Percentiles rank a stretch among this genome's conserved stretches.
phyloP scores from a whole-genome alignment of 208 protist species.

The Wallacemonas sp. region DNA sequence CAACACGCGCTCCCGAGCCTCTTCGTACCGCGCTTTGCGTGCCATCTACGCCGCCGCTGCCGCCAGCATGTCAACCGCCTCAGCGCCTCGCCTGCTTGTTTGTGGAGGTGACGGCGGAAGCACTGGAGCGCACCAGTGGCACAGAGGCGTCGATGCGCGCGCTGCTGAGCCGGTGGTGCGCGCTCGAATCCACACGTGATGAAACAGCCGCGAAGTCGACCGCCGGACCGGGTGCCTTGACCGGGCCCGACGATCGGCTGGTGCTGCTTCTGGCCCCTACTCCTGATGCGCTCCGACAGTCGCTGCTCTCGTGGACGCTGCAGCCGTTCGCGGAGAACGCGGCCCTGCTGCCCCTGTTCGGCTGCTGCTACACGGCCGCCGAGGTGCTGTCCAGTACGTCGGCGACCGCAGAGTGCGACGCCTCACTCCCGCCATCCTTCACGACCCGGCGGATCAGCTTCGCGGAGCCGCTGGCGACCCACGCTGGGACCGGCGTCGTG shows the following conservation, averaged over 20 bases:
- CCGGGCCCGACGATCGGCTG: slow-evolving; percentile 10
- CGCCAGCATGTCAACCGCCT: background rate
- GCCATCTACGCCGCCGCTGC: background rate
- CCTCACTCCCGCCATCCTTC: too few species aligned
- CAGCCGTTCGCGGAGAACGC: slow-evolving; percentile 63
- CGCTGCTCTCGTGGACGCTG: slow-evolving; percentile 59
- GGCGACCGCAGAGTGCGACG: too few species aligned
- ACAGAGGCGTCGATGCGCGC: slow-evolving; percentile 24
- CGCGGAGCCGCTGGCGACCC: background rate
- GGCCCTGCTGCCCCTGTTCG: slow-evolving; percentile 62
- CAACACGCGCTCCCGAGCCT: too few species aligned
- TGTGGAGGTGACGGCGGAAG: slow-evolving; percentile 26
- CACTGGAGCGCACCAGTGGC: slow-evolving; percentile 8
- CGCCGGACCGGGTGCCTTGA: background rate
- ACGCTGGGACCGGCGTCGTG: background rate
- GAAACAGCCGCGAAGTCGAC: background rate
- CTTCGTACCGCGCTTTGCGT: background rate
- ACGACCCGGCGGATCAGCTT: slow-evolving; percentile 2
- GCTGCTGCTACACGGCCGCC: slow-evolving; percentile 21
- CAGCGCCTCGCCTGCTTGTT: slow-evolving; percentile 36
- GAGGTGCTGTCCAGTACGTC: too few species aligned
- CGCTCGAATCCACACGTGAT: slow-evolving; percentile 14
- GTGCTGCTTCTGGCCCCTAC: slow-evolving; percentile 39
- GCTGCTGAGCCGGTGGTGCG: slow-evolving; percentile 37
- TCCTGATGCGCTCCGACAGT: slow-evolving; percentile 24